phyloP scores from a whole-genome alignment of 495 filamentous ascomycete species.

The Trichoderma asperelloides region DNA sequence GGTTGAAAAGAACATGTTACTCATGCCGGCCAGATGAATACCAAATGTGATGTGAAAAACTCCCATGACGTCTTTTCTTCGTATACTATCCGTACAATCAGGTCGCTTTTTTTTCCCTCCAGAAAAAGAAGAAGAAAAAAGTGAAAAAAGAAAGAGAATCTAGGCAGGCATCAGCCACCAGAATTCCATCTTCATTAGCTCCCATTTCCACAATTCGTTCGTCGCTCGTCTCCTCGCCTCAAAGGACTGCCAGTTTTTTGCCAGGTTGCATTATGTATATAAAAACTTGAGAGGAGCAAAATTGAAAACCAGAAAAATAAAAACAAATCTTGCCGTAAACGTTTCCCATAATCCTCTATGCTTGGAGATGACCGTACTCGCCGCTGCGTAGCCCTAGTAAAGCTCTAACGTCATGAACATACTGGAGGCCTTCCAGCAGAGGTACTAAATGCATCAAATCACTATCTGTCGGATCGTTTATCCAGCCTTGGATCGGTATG shows the following conservation, averaged over 20 bases:
- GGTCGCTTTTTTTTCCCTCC: background rate
- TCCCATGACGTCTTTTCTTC: constrained; percentile 1
- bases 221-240: background rate
- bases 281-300: background rate
- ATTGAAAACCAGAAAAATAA: background rate
- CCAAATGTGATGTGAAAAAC: background rate
- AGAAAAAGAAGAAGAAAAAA: background rate
- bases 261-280: background rate
- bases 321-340: background rate
- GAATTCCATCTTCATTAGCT: background rate
- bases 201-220: background rate
- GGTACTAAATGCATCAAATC: constrained; percentile 87
- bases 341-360: constrained; percentile 10
- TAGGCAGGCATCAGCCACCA: background rate
- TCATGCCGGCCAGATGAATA: background rate
- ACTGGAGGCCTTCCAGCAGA: constrained; percentile 89
- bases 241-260: background rate
- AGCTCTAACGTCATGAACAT: constrained; percentile 89
- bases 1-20: background rate
- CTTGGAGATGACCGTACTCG: constrained; percentile 53
- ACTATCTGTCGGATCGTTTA: constrained; percentile 82
- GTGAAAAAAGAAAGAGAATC: background rate
- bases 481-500: constrained; percentile 90
- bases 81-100: background rate
- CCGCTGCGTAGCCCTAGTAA: constrained; percentile 80